Base-by-base conservation (phyloP, 2,329 filamentous ascomycete species). In the Fusarium stilboides region DNA sequence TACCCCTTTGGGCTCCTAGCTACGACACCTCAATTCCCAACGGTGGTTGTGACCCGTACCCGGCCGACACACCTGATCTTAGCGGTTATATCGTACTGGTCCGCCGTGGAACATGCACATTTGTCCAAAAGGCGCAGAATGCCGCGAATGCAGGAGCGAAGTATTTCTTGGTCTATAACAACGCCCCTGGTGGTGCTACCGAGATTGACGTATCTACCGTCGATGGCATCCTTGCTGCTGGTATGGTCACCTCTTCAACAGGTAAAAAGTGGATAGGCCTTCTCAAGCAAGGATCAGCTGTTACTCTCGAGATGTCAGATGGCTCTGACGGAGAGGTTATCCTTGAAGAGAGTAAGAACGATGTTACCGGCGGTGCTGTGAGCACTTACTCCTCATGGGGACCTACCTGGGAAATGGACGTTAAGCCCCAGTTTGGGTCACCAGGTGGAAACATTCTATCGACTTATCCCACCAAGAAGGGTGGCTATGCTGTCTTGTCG, bases 151-250 rank as follows among this genome's bases (percentile, higher is more conserved):
- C 82, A 46, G 89, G 89, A 13, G 89, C 87, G 57, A 85, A 86
- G 73, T 89, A 90, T 66, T 75, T 91, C 55, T 77, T 91, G 62
- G 79, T 89, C 71, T 91, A 90, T 77, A 90, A 90, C 81, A 88
- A 86, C 64, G 49, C 3, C 5, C 17, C 37, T 5, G 58, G 45
- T 3, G 62, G 62, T 19, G 49, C 57, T 22, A 15, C 39, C 1
- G 40, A 45, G n/a, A 57, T 67, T 4, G 51, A 67, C 12, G 64
- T 67, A 17, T 67, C 64, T 0, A 26, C 40, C 1, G 62, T 42
- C 1, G 37, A 67, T 5, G 62, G 63, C 0, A 67, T 67, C 5
- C n/a, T 62, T 4, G 64, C 50, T 19, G 37, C 46, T 15, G 64
- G 51, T 15, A 62, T 62, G 62, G 62, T 67, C 12, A 43, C 62